A percentile compares a stretch with the other conserved stretches of the same genome.
phyloP scores from a whole-genome alignment of 768 basidiomycete species.

The Galerina sulciceps region DNA sequence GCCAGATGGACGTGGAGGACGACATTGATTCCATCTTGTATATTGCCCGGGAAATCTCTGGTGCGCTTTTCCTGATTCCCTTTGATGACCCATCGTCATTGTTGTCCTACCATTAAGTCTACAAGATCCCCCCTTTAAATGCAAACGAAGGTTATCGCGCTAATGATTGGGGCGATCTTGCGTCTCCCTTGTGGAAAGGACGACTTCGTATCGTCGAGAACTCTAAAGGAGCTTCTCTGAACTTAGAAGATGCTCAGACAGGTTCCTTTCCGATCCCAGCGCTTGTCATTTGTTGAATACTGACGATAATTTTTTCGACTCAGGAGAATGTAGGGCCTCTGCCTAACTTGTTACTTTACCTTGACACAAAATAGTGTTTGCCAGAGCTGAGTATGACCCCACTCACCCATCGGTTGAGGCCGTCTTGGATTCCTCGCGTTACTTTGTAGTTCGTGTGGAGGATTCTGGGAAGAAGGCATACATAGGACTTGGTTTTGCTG shows the following conservation, averaged over 20 bases:
- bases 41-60: slow-evolving; percentile 89
- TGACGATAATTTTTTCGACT: background rate
- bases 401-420: slow-evolving; percentile 87
- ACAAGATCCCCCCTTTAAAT: slow-evolving; percentile 88
- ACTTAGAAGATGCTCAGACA: slow-evolving; percentile 81
- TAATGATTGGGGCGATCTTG: slow-evolving; percentile 90
- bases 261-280: slow-evolving; percentile 51
- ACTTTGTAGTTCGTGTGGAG: slow-evolving; percentile 92
- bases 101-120: slow-evolving; percentile 63
- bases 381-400: slow-evolving; percentile 81
- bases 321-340: slow-evolving; percentile 67
- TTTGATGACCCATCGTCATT: background rate
- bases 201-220: slow-evolving; percentile 85
- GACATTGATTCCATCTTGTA: slow-evolving; percentile 91
- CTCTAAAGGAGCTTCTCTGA: slow-evolving; percentile 64
- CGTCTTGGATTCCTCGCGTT: slow-evolving; percentile 93
- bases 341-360: slow-evolving; percentile 2
- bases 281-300: slow-evolving; percentile 1
- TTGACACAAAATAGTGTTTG: slow-evolving; percentile 68
- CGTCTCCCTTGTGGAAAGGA: slow-evolving; percentile 88
- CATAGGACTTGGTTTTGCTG: slow-evolving; percentile 92
- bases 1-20: slow-evolving; percentile 57
- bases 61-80: slow-evolving; percentile 41
- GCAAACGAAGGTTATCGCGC: slow-evolving; percentile 90
- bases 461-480: slow-evolving; percentile 88